Conservation (phyloP, 1,284 basidiomycete genomes). For the Cutaneotrichosporon sp. region DNA sequence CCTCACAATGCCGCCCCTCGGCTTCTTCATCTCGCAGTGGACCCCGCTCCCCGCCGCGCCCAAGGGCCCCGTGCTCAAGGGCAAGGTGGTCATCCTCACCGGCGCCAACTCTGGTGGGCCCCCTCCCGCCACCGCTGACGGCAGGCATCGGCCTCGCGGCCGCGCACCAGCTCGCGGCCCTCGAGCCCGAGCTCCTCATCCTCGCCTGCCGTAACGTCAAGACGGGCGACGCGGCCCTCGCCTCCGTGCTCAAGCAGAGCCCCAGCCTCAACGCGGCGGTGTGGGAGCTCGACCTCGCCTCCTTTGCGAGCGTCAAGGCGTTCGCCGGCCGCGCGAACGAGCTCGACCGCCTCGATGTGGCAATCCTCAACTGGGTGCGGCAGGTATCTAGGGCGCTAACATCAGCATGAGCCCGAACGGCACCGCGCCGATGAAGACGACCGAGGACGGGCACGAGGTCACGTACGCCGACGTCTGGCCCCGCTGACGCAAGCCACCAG, state of each 20-base stretch:
- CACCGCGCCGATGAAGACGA: neutral
- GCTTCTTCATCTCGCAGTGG: constrained; percentile 1
- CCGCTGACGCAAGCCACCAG: constrained; percentile 8
- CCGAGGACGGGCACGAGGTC: constrained; percentile 21
- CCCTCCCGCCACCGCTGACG: too few species aligned
- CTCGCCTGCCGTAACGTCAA: constrained; percentile 25
- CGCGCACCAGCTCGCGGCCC: constrained; percentile 19
- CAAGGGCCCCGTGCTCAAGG: constrained; percentile 3
- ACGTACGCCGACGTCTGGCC: constrained; percentile 8
- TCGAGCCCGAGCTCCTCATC: constrained; percentile 23
- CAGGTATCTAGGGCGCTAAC: neutral
- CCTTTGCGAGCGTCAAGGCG: constrained; percentile 18
- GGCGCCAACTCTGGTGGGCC: constrained; percentile 28
- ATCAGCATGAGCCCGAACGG: neutral
- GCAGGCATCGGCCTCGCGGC: constrained; percentile 27
- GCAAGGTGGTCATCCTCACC: constrained; percentile 29
- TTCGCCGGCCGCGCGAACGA: constrained; percentile 11
- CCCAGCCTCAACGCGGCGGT: constrained; percentile 20
- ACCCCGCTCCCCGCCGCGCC: neutral
- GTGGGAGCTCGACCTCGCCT: constrained; percentile 23
- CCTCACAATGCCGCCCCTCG: neutral
- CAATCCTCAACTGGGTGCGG: constrained; percentile 21
- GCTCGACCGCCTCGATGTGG: constrained; percentile 11
- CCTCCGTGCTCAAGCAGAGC: constrained; percentile 10
- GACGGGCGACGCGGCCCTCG: constrained; percentile 14